A percentile compares a stretch with the other conserved stretches of the same genome.
Conservation (phyloP, 768 basidiomycete species). For the Panellus pusillus region DNA sequence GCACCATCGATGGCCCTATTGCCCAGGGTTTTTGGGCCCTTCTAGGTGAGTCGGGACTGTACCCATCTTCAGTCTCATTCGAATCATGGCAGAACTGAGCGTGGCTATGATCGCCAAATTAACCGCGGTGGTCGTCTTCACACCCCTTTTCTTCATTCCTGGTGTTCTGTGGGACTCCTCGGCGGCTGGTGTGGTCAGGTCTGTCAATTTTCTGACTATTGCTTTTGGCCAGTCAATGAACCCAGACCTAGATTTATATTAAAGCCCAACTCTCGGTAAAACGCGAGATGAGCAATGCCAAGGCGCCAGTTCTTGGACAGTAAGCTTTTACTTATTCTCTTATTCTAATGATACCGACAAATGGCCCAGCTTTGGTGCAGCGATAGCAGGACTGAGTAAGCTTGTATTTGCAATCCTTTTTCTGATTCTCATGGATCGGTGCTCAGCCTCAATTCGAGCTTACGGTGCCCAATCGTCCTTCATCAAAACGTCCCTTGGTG, state of each 20-base stretch:
- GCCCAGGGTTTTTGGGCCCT: constrained; percentile 32
- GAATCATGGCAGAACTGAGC: constrained; percentile 14
- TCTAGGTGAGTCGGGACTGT: constrained; percentile 33
- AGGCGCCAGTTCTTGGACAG: constrained; percentile 32
- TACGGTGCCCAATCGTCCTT: constrained; percentile 45
- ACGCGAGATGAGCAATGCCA: constrained; percentile 28
- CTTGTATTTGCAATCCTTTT: too few relatives aligned
- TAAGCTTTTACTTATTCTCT: constrained; percentile 26
- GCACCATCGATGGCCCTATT: constrained; percentile 29
- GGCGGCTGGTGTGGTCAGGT: constrained; percentile 29
- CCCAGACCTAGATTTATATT: constrained; percentile 22
- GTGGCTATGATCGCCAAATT: constrained; percentile 30
- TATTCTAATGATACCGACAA: not conserved
- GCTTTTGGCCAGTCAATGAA: not conserved
- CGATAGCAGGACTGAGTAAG: constrained; percentile 43
- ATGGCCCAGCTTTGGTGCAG: constrained; percentile 38
- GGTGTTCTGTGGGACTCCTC: constrained; percentile 26
- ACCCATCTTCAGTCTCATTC: constrained; percentile 34
- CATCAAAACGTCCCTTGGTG: constrained; percentile 30
- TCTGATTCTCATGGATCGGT: not conserved
- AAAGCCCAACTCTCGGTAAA: constrained; percentile 28
- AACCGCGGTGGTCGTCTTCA: constrained; percentile 29
- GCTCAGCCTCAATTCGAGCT: constrained; percentile 42
- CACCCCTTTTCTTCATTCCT: constrained; percentile 32
- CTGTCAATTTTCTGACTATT: not conserved